Evolutionary conservation across 176 grass and related monocot genomes (phyloP), one percentile per base, ranked within the genome.

Genomic region (Bonia amplexicaulis): DNA sequence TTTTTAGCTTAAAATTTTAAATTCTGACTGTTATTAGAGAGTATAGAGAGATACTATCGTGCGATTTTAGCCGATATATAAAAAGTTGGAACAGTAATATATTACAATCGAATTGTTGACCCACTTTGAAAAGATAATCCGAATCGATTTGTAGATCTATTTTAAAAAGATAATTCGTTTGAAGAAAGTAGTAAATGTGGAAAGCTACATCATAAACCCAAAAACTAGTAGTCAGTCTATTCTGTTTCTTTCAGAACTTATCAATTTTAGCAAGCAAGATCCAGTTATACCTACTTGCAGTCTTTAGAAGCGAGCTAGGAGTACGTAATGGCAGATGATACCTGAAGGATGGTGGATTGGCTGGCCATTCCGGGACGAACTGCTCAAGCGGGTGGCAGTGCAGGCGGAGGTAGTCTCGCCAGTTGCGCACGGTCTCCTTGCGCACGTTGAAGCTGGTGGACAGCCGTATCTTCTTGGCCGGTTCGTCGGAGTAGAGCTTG

Each of bases 391-490:
- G 95, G 37, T 97, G 60, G 89, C 95, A 97, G 86, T 97, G 95
- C 45, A 97, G 91, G 26, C 95, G 91, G 46, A 97, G 93, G 74
- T 97, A 97, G 67, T 97, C 95, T 40, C 95, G 87, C 95, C 95
- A 97, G 76, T 95, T 97, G 82, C 86, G 95, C 40, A 97, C 90
- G 6, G 79, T 90, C 85, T 97, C 95, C 78, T 93, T 97, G 71
- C 66, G 90, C 1, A 97, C 89, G 85, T 97, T 97, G 79, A 97
- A 97, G 85, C 95, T 97, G 19, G 95, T 97, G n/a, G 92, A 97
- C n/a, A 97, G 82, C 41, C 95, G 86, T 1, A 90, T 93, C 89
- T 94, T 97, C 91, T 95, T 97, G 27, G 82, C 89, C 1, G 92
- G 92, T 74, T 97, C 95, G 70, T 97, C 92, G 23, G 92, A 97